Base-by-base conservation (phyloP, 345 rosid species). In the Ceriops tagal region DNA sequence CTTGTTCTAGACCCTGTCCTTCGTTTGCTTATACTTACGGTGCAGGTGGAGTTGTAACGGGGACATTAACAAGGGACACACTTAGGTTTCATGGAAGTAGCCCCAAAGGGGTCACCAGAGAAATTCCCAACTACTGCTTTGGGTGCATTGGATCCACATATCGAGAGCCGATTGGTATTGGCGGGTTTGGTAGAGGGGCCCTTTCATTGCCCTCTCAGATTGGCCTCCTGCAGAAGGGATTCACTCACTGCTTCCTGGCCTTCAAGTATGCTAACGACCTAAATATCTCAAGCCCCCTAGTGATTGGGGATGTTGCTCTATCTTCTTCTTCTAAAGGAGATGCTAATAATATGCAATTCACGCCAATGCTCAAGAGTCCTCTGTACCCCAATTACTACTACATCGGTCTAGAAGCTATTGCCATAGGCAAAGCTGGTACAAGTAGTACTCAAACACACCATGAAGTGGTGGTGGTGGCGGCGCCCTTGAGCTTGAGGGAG, bases 1-100 rank as follows among this genome's bases (percentile, higher is more conserved):
- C 78, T 7, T 92, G 96, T 58, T 28, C 73, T 27, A 81, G 96
- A 74, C 96, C 95, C 0, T 90, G 96, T 67, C 92, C 96, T 78
- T 84, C 98, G 22, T 90, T 92, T 76, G 96, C 96, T 30, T 90
- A 92, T 65, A 83, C 91, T 4, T 90, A 92, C 22, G 95, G 92
- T n/a, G 90, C 82, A 65, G 89, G 89, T 22, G 95, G 95, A 68
- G 66, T 82, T 22, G 83, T 82, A 53, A 69, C 83, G 1, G 96
- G 95, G 58, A 68, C 75, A 64, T 81, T 92, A 47, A 77, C 92
- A 5, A 83, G 83, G 76, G 98, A 90, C 66, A 86, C 82, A 34
- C 74, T 92, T 47, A 83, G 81, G 69, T 74, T 88, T 65, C 86
- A 88, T 67, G 81, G 80, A 19, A 71, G 32, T 62, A 70, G 66